Evolutionary conservation across 2,329 filamentous ascomycete species (phyloP).

Genomic region (Colletotrichum navitas): DNA sequence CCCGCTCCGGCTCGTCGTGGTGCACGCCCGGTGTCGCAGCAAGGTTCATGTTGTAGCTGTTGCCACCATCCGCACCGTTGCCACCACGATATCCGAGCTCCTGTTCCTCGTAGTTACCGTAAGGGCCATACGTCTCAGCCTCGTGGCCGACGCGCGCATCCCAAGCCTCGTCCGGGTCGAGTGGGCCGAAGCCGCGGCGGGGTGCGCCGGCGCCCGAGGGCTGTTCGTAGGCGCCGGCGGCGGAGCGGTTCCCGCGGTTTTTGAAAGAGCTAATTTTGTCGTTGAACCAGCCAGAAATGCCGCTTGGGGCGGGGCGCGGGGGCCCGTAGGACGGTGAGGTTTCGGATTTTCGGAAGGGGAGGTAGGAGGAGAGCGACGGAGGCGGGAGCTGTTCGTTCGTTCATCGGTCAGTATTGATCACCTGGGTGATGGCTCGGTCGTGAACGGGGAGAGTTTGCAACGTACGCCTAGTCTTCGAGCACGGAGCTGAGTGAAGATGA

Average conservation of each 20-base stretch:
- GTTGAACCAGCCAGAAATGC: constrained; percentile 79
- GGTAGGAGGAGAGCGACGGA: constrained; percentile 74
- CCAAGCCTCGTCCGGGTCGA: constrained; percentile 90
- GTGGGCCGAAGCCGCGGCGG: constrained; percentile 71
- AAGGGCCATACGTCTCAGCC: constrained; percentile 71
- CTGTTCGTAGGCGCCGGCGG: constrained; percentile 78
- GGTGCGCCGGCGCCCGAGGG: constrained; percentile 57
- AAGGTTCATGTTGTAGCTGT: constrained; percentile 64
- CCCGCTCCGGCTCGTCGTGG: constrained; percentile 46
- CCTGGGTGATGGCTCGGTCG: neutral
- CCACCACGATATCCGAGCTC: constrained; percentile 70
- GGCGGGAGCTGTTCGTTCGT: constrained; percentile 70
- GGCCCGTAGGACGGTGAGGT: constrained; percentile 59
- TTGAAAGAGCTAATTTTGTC: constrained; percentile 74
- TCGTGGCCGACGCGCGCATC: constrained; percentile 83
- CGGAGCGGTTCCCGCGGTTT: constrained; percentile 74
- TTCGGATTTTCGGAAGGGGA: constrained; percentile 74
- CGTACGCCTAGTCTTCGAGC: constrained; percentile 78
- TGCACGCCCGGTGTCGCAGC: constrained; percentile 52
- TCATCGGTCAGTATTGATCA: constrained; percentile 14
- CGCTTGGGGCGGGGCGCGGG: constrained; percentile 68
- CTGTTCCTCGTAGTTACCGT: constrained; percentile 81
- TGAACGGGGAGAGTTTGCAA: constrained; percentile 41
- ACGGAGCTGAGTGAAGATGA: constrained; percentile 78
- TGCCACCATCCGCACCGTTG: constrained; percentile 53